Percentiles rank a stretch among this genome's conserved stretches.
These are phyloP conservation scores for Yarrowia yakushimensis DNA, from an alignment of 805 yeast species.

Conservation along the genomic window DNA sequence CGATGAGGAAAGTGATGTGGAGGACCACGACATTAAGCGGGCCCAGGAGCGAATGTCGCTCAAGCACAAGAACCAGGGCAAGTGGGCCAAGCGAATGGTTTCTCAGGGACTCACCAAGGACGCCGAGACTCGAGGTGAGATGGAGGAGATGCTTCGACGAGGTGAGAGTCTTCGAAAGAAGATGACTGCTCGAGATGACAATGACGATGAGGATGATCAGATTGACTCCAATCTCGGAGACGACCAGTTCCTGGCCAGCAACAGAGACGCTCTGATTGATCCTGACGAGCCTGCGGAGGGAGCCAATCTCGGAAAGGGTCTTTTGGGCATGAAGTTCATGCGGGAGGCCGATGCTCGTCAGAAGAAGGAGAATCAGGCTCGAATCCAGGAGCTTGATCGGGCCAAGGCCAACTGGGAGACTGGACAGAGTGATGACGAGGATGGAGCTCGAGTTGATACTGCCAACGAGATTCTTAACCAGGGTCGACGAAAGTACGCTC, in stretches of 20 bases:
- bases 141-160: conserved; percentile 90
- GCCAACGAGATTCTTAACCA: conserved; percentile 46
- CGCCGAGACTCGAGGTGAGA: conserved; percentile 73
- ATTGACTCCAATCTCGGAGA: conserved; percentile 45
- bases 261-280: conserved; percentile 36
- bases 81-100: conserved; percentile 89
- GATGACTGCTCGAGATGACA: conserved; percentile 62
- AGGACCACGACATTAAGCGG: conserved; percentile 68
- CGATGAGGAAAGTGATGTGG: conserved; percentile 47
- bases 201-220: conserved; percentile 42
- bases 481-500: conserved; percentile 81
- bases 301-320: conserved; percentile 73
- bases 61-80: conserved; percentile 80
- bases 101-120: conserved; percentile 89
- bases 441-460: conserved; percentile 45
- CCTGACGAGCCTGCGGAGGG: conserved; percentile 29
- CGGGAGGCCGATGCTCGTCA: conserved; percentile 76
- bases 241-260: conserved; percentile 33
- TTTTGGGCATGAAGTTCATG: conserved; percentile 94
- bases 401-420: conserved; percentile 42
- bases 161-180: conserved; percentile 74
- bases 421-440: conserved; percentile 42
- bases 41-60: conserved; percentile 91
- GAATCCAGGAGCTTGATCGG: conserved; percentile 50
- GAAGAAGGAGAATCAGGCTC: conserved; percentile 54